Evolutionary conservation across 2,329 filamentous ascomycete genomes (phyloP).

Genomic region (Aspergillus niger): DNA sequence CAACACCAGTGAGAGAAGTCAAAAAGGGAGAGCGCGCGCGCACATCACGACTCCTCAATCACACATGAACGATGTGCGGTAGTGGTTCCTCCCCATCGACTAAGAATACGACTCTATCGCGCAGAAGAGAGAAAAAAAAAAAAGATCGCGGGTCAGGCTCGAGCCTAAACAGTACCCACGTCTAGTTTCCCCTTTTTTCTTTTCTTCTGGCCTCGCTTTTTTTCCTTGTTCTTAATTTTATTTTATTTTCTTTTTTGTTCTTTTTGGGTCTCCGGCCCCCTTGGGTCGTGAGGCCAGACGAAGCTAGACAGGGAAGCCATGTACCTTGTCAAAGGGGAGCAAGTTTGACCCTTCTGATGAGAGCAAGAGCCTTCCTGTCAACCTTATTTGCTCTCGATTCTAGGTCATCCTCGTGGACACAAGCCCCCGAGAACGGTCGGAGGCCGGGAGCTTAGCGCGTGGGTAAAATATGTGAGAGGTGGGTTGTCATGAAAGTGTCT

Average conservation of each 20-base stretch:
- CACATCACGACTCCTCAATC: neutral
- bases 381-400: slow-evolving; percentile 12
- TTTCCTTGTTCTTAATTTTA: neutral
- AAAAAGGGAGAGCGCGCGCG: neutral
- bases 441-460: slow-evolving; percentile 15
- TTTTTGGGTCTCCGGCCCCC: neutral
- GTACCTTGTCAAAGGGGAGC: neutral
- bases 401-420: slow-evolving; percentile 8
- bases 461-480: slow-evolving; percentile 3
- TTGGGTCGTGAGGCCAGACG: neutral
- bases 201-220: slow-evolving; percentile 8
- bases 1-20: neutral
- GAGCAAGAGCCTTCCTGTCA: slow-evolving; percentile 11
- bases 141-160: slow-evolving; percentile 11
- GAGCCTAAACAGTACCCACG: slow-evolving; percentile 10
- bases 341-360: neutral
- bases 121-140: slow-evolving; percentile 8
- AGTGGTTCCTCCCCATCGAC: neutral
- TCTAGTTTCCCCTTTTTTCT: slow-evolving; percentile 5
- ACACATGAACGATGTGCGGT: neutral
- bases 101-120: slow-evolving; percentile 16
- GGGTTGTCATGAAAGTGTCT: neutral
- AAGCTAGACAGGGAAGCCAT: neutral
- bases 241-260: neutral
- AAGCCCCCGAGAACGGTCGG: slow-evolving; percentile 18